Conservation (phyloP, 1,284 basidiomycete species). For the Grifola frondosa region DNA sequence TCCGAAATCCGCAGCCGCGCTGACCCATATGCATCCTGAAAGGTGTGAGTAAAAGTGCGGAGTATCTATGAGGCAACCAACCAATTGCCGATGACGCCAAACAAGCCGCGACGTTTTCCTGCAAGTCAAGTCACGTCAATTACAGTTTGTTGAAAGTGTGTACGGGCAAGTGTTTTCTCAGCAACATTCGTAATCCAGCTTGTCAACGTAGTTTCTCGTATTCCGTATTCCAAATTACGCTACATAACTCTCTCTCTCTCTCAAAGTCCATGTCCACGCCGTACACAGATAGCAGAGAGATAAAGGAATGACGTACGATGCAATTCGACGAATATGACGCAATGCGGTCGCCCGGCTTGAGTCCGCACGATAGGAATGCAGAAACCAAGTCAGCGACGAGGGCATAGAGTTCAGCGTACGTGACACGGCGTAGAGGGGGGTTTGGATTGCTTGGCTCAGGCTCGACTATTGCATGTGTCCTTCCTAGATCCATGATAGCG, state of each 20-base stretch:
- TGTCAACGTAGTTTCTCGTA: no score
- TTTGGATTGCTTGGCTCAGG: conserved; percentile 49
- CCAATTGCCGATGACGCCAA: conserved; percentile 76
- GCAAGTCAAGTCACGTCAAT: conserved; percentile 6
- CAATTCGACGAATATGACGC: conserved; percentile 83
- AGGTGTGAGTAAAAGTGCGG: background rate
- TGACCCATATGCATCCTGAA: conserved; percentile 72
- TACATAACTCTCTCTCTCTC: no score
- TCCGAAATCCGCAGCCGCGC: conserved; percentile 87
- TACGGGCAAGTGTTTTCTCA: no score
- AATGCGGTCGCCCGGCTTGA: conserved; percentile 72
- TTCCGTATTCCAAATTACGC: no score
- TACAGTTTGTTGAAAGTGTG: no score
- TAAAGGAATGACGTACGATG: conserved; percentile 48
- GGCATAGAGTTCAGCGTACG: conserved; percentile 61
- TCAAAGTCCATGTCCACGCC: no score
- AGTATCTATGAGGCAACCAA: conserved; percentile 19
- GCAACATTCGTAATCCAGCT: no score
- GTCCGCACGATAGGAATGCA: conserved; percentile 57
- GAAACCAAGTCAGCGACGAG: conserved; percentile 65
- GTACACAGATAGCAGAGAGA: background rate
- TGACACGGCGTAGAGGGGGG: conserved; percentile 48
- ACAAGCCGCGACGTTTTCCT: conserved; percentile 76
- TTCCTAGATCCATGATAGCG: conserved; percentile 1
- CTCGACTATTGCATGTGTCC: conserved; percentile 48